Base-by-base conservation (phyloP, 2,329 filamentous ascomycete genomes). In the Microdochium nivale region DNA sequence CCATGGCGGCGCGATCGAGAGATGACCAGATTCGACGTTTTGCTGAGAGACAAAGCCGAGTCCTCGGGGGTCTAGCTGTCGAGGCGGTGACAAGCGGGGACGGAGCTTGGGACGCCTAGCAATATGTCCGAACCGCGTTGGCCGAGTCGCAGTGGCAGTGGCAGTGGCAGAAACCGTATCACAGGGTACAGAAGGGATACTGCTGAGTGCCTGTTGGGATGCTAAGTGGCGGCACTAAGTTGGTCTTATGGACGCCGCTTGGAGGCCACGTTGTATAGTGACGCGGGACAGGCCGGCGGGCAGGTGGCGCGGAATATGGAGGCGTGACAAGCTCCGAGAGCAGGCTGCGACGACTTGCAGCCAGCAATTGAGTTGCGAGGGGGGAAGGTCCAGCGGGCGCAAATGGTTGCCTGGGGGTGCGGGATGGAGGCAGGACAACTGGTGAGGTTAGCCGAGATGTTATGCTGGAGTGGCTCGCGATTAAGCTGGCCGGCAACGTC, bases 1-100 rank as follows among this genome's bases (percentile, higher is more conserved):
- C 78, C 79, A 83, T 83, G 65, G 63, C 71, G 61, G 62, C 58
- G 62, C 61, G 57, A 55, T 56, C 49, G 52, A 49, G 35, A 33
- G 46, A 25, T 37, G 27, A 53, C 49, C 49, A 37, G 40, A 21
- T 14, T 33, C 32, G 46, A 30, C n/a, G 25, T 25, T 49, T 32
- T 51, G 48, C 52, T 51, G 47, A 49, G 49, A 62, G 58, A 55
- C 21, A 47, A 53, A 53, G 53, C 52, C 52, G 25, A 47, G 50
- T 53, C 33, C 56, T 51, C 52, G 55, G 47, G 59, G 54, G 9
- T 33, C 9, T 33, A 19, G 14, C 19, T 44, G 16, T 19, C 5
- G n/a, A 44, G 46, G 46, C 25, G 46, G 46, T 47, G 25, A 47
- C 25, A 21, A 21, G 24, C 16, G 35, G 21, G 35, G 35, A 7